Conservation (phyloP, 345 rosid genomes). For the Pugionium cornutum region DNA sequence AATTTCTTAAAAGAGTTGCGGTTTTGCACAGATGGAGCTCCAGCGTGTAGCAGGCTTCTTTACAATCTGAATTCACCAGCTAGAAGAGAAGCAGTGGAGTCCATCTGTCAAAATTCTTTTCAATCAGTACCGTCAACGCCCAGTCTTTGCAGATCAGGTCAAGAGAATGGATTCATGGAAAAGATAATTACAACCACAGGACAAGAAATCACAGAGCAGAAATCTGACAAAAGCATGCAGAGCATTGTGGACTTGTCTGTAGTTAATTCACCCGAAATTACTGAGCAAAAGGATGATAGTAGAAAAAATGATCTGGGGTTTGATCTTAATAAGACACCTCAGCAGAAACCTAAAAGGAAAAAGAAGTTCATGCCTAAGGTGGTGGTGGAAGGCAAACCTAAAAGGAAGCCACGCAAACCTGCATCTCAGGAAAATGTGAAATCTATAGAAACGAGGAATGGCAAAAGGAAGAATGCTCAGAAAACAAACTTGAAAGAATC, state of each 20-base stretch:
- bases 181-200: constrained; percentile 28
- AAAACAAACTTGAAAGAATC: constrained; percentile 48
- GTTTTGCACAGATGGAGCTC: constrained; percentile 54
- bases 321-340: constrained; percentile 70
- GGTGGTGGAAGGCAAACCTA: constrained; percentile 58
- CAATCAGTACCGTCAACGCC: constrained; percentile 46
- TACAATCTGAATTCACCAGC: constrained; percentile 54
- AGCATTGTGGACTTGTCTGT: constrained; percentile 49
- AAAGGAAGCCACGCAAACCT: constrained; percentile 47
- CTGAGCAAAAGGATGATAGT: constrained; percentile 41
- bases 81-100: constrained; percentile 46
- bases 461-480: constrained; percentile 52
- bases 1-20: constrained; percentile 12
- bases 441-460: constrained; percentile 42
- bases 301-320: constrained; percentile 42
- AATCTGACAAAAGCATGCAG: constrained; percentile 33
- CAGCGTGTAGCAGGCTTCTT: constrained; percentile 39
- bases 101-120: constrained; percentile 35
- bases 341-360: constrained; percentile 60
- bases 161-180: constrained; percentile 38
- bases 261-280: constrained; percentile 38
- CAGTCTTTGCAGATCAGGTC: constrained; percentile 36
- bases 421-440: constrained; percentile 40
- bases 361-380: constrained; percentile 91
- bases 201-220: constrained; percentile 35